Evolutionary conservation across 768 basidiomycete genomes (phyloP).

Genomic region (Leccinum barrowsii): DNA sequence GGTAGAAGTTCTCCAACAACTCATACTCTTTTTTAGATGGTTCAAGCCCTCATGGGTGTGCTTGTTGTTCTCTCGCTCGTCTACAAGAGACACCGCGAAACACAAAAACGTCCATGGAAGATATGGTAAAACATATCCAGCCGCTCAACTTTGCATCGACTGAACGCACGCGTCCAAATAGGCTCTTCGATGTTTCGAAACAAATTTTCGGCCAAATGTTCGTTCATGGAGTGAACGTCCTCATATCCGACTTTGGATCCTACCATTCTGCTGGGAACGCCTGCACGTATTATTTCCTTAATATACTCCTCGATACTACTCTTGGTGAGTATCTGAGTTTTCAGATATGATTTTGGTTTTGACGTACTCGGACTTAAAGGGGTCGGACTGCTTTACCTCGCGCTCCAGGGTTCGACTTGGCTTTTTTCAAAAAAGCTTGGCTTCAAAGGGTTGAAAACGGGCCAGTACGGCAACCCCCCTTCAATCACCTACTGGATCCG

Average conservation of each 20-base stretch:
- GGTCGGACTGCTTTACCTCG: conserved; percentile 76
- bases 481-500: conserved; percentile 67
- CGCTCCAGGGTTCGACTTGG: conserved; percentile 61
- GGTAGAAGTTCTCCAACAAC: not conserved
- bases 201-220: conserved; percentile 86
- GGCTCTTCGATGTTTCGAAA: conserved; percentile 92
- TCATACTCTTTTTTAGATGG: conserved; percentile 43
- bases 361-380: conserved; percentile 37
- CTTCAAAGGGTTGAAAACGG: conserved; percentile 78
- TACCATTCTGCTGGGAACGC: conserved; percentile 72
- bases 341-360: conserved; percentile 1
- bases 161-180: conserved; percentile 27
- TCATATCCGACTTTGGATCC: conserved; percentile 77
- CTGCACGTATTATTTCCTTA: conserved; percentile 89
- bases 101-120: conserved; percentile 81
- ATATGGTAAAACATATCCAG: conserved; percentile 67
- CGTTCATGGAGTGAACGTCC: conserved; percentile 73
- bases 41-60: conserved; percentile 87
- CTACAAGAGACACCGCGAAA: conserved; percentile 85
- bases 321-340: conserved; percentile 56
- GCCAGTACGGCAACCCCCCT: conserved; percentile 86
- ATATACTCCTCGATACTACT: conserved; percentile 75
- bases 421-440: conserved; percentile 60
- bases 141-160: not conserved
- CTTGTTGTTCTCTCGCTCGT: conserved; percentile 85